phyloP scores from a whole-genome alignment of 495 filamentous ascomycete species.

The Cetradonia linearis region DNA sequence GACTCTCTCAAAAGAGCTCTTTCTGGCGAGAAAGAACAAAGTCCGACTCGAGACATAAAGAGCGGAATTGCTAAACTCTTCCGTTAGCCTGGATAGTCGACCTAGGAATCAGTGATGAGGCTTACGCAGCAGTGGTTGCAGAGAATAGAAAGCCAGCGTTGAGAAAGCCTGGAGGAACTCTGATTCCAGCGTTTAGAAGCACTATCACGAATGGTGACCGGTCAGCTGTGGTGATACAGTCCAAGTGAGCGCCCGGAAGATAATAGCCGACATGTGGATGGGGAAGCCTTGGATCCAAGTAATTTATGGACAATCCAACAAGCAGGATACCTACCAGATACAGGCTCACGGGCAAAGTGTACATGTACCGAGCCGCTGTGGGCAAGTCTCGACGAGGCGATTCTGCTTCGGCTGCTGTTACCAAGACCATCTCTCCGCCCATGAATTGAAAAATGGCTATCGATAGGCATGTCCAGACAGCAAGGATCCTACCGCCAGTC shows the following conservation, averaged over 20 bases:
- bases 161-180: slow-evolving; percentile 24
- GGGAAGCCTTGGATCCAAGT: slow-evolving; percentile 27
- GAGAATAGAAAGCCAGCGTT: slow-evolving; percentile 29
- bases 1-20: slow-evolving; percentile 26
- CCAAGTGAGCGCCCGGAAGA: slow-evolving; percentile 14
- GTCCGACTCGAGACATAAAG: slow-evolving; percentile 37
- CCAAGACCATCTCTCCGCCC: slow-evolving; percentile 36
- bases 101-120: not conserved
- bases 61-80: slow-evolving; percentile 28
- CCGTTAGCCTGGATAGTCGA: slow-evolving; percentile 8
- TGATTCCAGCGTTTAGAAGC: slow-evolving; percentile 22
- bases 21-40: slow-evolving; percentile 31
- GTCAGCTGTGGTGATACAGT: slow-evolving; percentile 19
- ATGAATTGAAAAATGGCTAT: slow-evolving; percentile 37
- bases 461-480: slow-evolving; percentile 31
- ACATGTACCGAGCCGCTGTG: slow-evolving; percentile 26
- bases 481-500: slow-evolving; percentile 23
- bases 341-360: slow-evolving; percentile 24
- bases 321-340: slow-evolving; percentile 28
- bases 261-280: slow-evolving; percentile 22
- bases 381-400: slow-evolving; percentile 26
- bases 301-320: slow-evolving; percentile 29
- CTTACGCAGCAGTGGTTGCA: slow-evolving; percentile 23
- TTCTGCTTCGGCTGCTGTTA: slow-evolving; percentile 35
- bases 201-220: slow-evolving; percentile 31